Evolutionary conservation across 345 rosid species (phyloP), one percentile per base, ranked within the genome.

Genomic region (Erodium maritimum): DNA sequence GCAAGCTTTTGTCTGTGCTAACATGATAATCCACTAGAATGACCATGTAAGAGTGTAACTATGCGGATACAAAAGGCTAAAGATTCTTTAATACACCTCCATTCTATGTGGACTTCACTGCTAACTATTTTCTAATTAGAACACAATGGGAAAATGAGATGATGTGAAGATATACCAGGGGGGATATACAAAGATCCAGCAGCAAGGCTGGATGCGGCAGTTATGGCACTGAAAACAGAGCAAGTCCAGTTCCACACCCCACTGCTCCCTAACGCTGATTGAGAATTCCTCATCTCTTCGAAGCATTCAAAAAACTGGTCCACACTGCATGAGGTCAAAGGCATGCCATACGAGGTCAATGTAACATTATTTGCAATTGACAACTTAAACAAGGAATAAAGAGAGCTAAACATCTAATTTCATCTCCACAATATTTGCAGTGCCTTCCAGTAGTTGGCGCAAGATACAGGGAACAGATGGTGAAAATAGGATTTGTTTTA

Each of bases 161-260:
- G 51, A 54, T 50, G 55, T 65, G 60, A 66, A 59, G 66, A 23
- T 64, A 52, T 76, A 93, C 96, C 99, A 67, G 85, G 86, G 57
- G 96, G 87, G 48, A 89, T 61, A 66, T 74, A 82, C 69, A 84
- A 76, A 14, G 99, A 85, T 48, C 99, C 99, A 54, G 96, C 76
- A 71, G 99, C 99, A 76, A 93, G 93, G 83, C 83, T 89, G 68
- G 99, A 93, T 46, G 99, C 95, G 60, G 96, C 95, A 75, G 87
- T 93, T 78, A 93, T 82, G 50, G 96, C 95, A 69, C 89, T 82
- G 71, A 89, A 86, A 62, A 93, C 96, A 62, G 99, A 93, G 68
- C 84, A 80, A 55, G 99, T 85, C 96, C 96, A 88, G 70, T 85
- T 83, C 91, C 90, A 89, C 91, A 88, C 76, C 66, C 95, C 99